Percentiles rank a stretch among this genome's conserved stretches.
These are phyloP conservation scores for Microcyclospora pomicola DNA, from an alignment of 2,329 filamentous ascomycete species.

Conservation along the genomic window DNA sequence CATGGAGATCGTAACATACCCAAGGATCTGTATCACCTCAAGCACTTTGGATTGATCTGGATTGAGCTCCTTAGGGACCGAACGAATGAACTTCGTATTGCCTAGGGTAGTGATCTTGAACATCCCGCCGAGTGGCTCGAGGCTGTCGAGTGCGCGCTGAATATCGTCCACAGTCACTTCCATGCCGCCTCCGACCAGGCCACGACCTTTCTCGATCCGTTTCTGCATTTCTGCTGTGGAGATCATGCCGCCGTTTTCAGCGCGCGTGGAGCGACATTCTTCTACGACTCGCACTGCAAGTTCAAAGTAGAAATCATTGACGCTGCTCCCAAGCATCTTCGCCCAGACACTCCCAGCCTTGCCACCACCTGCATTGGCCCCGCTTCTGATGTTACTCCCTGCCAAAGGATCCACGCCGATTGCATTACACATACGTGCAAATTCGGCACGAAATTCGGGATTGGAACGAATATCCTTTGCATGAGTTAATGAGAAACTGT, in stretches of 20 bases:
- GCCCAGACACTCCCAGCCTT: slow-evolving; percentile 67
- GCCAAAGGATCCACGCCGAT: slow-evolving; percentile 93
- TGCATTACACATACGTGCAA: slow-evolving; percentile 94
- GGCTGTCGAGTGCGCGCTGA: slow-evolving; percentile 70
- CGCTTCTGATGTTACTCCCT: slow-evolving; percentile 26
- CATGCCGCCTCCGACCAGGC: slow-evolving; percentile 62
- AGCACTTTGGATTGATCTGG: slow-evolving; percentile 85
- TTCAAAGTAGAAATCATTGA: slow-evolving; percentile 98
- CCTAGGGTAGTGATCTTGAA: slow-evolving; percentile 79
- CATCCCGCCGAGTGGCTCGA: slow-evolving; percentile 75
- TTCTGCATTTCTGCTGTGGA: slow-evolving; percentile 69
- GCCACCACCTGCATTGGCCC: slow-evolving; percentile 25
- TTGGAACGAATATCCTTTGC: slow-evolving; percentile 92
- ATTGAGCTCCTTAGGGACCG: slow-evolving; percentile 87
- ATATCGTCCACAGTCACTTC: slow-evolving; percentile 87
- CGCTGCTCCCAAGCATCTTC: slow-evolving; percentile 75
- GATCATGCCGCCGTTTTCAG: slow-evolving; percentile 86
- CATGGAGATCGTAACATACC: slow-evolving; percentile 83
- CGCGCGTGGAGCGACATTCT: slow-evolving; percentile 70
- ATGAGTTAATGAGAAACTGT: slow-evolving; percentile 91
- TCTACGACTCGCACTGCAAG: slow-evolving; percentile 92
- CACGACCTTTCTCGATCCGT: slow-evolving; percentile 55
- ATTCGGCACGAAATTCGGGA: slow-evolving; percentile 87
- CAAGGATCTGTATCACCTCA: slow-evolving; percentile 78
- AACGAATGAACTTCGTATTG: slow-evolving; percentile 73